These are phyloP conservation scores for Penicillium subrubescens DNA, from an alignment of 495 filamentous ascomycete species.

Conservation along the genomic window DNA sequence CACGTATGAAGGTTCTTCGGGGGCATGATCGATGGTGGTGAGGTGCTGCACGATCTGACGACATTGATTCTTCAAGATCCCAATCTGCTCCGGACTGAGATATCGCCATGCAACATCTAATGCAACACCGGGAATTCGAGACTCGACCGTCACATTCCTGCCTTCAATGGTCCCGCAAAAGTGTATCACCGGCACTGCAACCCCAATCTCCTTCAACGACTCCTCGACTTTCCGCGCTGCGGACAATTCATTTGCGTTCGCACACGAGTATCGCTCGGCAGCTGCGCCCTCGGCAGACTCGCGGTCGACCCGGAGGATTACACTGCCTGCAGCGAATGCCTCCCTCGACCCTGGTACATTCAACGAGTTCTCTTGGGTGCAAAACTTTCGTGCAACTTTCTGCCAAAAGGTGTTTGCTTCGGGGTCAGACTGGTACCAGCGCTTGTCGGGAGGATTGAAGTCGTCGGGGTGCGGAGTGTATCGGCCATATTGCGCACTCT, in stretches of 20 bases:
- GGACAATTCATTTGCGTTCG: slow-evolving; percentile 58
- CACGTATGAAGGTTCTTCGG: slow-evolving; percentile 40
- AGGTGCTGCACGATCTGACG: slow-evolving; percentile 38
- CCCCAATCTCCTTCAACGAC: slow-evolving; percentile 32
- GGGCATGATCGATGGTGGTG: slow-evolving; percentile 24
- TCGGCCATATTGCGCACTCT: slow-evolving; percentile 46
- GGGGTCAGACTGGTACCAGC: slow-evolving; percentile 39
- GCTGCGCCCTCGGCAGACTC: slow-evolving; percentile 27
- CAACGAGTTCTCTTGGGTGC: slow-evolving; percentile 41
- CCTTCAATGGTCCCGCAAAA: slow-evolving; percentile 44
- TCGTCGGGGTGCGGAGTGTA: slow-evolving; percentile 41
- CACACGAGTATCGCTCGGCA: slow-evolving; percentile 47
- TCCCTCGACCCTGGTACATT: slow-evolving; percentile 34
- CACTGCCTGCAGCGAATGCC: slow-evolving; percentile 42
- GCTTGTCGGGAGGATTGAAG: slow-evolving; percentile 39
- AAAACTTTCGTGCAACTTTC: slow-evolving; percentile 33
- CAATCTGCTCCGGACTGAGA: slow-evolving; percentile 35
- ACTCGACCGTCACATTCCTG: slow-evolving; percentile 46
- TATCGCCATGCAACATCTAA: slow-evolving; percentile 49
- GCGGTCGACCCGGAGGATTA: slow-evolving; percentile 44
- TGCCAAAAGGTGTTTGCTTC: slow-evolving; percentile 40
- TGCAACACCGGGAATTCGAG: slow-evolving; percentile 46
- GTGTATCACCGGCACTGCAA: slow-evolving; percentile 43
- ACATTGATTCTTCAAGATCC: slow-evolving; percentile 40
- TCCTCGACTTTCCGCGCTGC: slow-evolving; percentile 45